Conservation (phyloP, 768 basidiomycete species). For the Clathrus columnatus region DNA sequence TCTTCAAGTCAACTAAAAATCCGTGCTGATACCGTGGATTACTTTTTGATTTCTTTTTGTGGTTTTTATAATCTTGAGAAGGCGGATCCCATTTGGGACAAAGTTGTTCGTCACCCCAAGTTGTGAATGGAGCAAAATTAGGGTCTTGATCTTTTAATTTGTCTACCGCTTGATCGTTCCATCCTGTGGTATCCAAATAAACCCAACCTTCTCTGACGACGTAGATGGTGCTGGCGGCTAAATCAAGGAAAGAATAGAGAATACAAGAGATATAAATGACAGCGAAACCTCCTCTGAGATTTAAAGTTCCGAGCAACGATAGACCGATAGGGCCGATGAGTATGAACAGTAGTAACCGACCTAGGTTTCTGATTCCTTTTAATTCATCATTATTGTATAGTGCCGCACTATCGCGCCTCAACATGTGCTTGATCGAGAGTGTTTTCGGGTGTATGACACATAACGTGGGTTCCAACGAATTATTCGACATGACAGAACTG, state of each 20-base stretch:
- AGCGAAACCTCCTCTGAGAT: not conserved
- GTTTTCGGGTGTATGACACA: constrained; percentile 11
- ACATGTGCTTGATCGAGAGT: constrained; percentile 1
- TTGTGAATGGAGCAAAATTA: constrained; percentile 2
- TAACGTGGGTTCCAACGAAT: constrained; percentile 14
- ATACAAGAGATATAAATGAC: not conserved
- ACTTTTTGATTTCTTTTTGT: not conserved
- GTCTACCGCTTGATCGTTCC: not conserved
- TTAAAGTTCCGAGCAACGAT: not conserved
- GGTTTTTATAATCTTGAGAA: not conserved
- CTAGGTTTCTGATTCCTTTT: constrained; percentile 7
- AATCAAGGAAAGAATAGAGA: not conserved
- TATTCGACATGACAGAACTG: not conserved
- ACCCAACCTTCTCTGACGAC: constrained; percentile 12
- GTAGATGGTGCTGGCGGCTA: constrained; percentile 13
- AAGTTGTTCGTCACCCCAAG: constrained; percentile 13
- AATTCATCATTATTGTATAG: constrained; percentile 13
- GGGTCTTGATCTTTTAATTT: constrained; percentile 12
- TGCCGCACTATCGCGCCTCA: constrained; percentile 10
- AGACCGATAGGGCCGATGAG: not conserved
- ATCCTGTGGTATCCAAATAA: constrained; percentile 10
- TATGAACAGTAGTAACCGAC: not conserved
- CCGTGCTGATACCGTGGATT: not conserved
- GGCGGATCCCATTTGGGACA: not conserved
- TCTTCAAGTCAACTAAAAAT: constrained; percentile 8